These are phyloP conservation scores for Verbascum thapsus DNA, from an alignment of 257 asterid genomes.

Conservation along the genomic window DNA sequence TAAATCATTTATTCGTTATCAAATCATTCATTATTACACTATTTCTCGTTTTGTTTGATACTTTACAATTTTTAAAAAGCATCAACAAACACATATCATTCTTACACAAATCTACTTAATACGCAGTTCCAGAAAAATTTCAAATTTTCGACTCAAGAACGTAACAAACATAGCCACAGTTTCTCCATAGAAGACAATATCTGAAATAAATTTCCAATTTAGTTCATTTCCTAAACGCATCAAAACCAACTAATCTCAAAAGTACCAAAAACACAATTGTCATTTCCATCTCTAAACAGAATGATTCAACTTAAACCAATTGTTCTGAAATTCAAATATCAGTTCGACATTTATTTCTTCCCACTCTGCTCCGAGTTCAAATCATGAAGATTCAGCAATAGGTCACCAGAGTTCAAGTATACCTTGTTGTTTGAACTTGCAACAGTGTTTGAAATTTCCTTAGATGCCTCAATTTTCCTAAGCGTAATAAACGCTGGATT, in stretches of 20 bases:
- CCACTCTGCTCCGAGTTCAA: conserved; percentile 33
- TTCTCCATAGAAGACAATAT: conserved; percentile 4
- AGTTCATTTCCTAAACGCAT: background rate
- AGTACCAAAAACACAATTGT: conserved; percentile 4
- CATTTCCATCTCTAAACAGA: conserved; percentile 15
- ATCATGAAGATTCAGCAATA: conserved; percentile 80
- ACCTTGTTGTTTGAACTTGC: conserved; percentile 76
- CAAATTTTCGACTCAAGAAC: too few species aligned
- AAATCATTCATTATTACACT: too few species aligned
- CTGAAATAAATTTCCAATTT: background rate
- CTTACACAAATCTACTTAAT: too few species aligned
- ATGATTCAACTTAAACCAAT: conserved; percentile 8
- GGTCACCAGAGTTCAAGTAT: conserved; percentile 74
- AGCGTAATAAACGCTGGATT: conserved; percentile 87
- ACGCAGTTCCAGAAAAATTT: too few species aligned
- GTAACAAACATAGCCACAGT: too few species aligned
- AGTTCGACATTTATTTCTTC: conserved; percentile 34
- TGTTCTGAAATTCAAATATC: background rate
- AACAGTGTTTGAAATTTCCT: conserved; percentile 71
- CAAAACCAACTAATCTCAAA: conserved; percentile 14
- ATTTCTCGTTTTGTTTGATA: too few species aligned
- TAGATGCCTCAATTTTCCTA: conserved; percentile 89
- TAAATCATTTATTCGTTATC: too few species aligned
- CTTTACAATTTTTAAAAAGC: too few species aligned
- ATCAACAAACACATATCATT: too few species aligned